Evolutionary conservation across 2,329 filamentous ascomycete species (phyloP).

Genomic region (Phaeosphaeria sp.): DNA sequence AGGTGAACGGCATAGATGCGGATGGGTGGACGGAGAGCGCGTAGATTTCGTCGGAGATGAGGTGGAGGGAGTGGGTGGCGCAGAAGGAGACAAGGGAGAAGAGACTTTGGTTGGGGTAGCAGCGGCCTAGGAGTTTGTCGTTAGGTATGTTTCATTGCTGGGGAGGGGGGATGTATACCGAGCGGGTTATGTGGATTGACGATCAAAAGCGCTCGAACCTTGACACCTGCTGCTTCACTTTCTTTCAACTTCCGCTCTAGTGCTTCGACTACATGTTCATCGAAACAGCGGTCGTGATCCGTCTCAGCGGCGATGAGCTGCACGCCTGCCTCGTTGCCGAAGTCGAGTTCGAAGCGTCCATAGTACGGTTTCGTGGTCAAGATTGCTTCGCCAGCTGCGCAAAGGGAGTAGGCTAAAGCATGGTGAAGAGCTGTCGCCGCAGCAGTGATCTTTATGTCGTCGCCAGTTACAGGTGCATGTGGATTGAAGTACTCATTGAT

Average conservation of each 20-base stretch:
- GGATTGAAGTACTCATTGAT: constrained; percentile 48
- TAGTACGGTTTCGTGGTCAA: constrained; percentile 57
- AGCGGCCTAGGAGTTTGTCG: constrained; percentile 28
- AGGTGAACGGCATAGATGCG: constrained; percentile 25
- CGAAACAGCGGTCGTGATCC: constrained; percentile 20
- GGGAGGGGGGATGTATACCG: constrained; percentile 33
- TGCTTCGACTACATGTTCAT: constrained; percentile 26
- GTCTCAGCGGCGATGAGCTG: constrained; percentile 22
- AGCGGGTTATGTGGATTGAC: constrained; percentile 62
- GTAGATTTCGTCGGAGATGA: constrained; percentile 67
- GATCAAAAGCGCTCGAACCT: constrained; percentile 55
- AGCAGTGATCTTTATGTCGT: constrained; percentile 50
- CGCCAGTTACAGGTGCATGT: constrained; percentile 34
- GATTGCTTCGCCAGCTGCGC: constrained; percentile 55
- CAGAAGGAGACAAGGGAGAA: constrained; percentile 58
- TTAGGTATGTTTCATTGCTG: too few relatives aligned
- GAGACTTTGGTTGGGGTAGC: constrained; percentile 49
- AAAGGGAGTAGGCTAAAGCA: constrained; percentile 52
- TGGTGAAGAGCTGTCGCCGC: constrained; percentile 54
- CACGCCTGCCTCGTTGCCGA: constrained; percentile 51
- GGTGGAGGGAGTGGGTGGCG: constrained; percentile 58
- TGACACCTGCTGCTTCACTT: constrained; percentile 42
- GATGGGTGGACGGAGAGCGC: constrained; percentile 55
- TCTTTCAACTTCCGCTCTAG: constrained; percentile 49
- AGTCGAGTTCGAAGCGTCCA: constrained; percentile 58